Evolutionary conservation across 768 basidiomycete genomes (phyloP), one percentile per base, ranked within the genome.

Genomic region (Leccinum subtestaceum): DNA sequence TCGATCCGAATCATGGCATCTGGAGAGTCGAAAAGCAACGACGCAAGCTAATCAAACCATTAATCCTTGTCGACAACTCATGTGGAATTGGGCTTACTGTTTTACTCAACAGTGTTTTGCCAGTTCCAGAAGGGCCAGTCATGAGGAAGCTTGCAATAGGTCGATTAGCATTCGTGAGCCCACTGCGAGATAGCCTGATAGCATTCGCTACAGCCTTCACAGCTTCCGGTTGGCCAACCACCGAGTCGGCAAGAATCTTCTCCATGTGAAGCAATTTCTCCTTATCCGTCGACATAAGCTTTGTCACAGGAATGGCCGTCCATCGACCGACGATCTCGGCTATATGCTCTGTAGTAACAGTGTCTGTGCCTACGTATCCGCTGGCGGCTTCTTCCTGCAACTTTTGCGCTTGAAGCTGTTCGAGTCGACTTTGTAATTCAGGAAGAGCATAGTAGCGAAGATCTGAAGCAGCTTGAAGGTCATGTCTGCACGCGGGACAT

Each of bases 61-160:
- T 11, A 7, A n/a, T 69, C 12, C 4, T 12, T 23, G 17, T 15
- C 13, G 29, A 17, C 17, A 17, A 46, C 23, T 43, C 8, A 19
- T 19, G 23, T 38, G 5, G 25, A 53, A 52, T 13, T 3, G 13
- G 7, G 75, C 87, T 76, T 71, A 90, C 90, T 23, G 94, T 91
- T 77, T 97, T 98, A 48, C 88, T 87, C 62, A 97, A 79, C 60
- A 94, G 78, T 0, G 94, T 96, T 77, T 98, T 93, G 45, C 91
- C 92, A 4, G 91, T 95, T 23, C 93, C 93, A 5, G 89, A 90
- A 32, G 93, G 92, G n/a, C 92, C 92, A 7, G 88, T 88, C 82
- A 97, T 90, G 56, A 98, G 75, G 78, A 97, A 97, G 66, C 89
- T 92, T 0, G 96, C 95, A 58, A 97, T 89, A 5, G 96, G 96